Evolutionary conservation across 2,329 filamentous ascomycete genomes (phyloP).

Genomic region (Curvularia hawaiiensis): DNA sequence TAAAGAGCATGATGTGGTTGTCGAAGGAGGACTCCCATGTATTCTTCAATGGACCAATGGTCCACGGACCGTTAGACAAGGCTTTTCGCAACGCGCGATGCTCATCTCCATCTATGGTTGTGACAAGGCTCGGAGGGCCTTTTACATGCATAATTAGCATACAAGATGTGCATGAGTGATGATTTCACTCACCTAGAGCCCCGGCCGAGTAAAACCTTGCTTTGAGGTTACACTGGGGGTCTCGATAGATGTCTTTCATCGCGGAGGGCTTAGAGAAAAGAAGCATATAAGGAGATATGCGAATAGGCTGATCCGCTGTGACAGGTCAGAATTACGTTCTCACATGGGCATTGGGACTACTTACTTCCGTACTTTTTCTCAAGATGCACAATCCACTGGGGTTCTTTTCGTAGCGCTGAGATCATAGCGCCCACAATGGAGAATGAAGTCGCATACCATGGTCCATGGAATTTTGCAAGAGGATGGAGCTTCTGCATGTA

Average conservation of each 20-base stretch:
- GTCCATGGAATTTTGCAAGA: slow-evolving; percentile 51
- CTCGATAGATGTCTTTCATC: slow-evolving; percentile 50
- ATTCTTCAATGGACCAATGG: slow-evolving; percentile 48
- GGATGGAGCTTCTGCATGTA: slow-evolving; percentile 52
- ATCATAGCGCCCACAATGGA: slow-evolving; percentile 38
- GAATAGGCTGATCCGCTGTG: slow-evolving; percentile 42
- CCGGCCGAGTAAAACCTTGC: slow-evolving; percentile 44
- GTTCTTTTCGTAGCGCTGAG: slow-evolving; percentile 35
- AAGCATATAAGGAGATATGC: slow-evolving; percentile 47
- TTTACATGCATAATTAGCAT: neutral
- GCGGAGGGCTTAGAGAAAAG: slow-evolving; percentile 46
- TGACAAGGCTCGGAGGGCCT: slow-evolving; percentile 46
- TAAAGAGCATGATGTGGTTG: slow-evolving; percentile 42
- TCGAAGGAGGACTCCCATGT: slow-evolving; percentile 49
- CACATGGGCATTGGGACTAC: slow-evolving; percentile 7
- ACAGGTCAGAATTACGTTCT: slow-evolving; percentile 1
- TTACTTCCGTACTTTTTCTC: slow-evolving; percentile 38
- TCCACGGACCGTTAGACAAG: slow-evolving; percentile 46
- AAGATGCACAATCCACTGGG: slow-evolving; percentile 37
- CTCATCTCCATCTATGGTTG: slow-evolving; percentile 40
- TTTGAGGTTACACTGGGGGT: slow-evolving; percentile 46
- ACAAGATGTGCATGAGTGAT: neutral
- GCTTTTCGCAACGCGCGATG: slow-evolving; percentile 47
- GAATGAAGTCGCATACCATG: slow-evolving; percentile 46
- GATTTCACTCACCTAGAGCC: slow-evolving; percentile 21